A percentile compares a stretch with the other conserved stretches of the same genome.
Conservation (phyloP, 2,329 filamentous ascomycete species). For the Ophiobolus disseminans region DNA sequence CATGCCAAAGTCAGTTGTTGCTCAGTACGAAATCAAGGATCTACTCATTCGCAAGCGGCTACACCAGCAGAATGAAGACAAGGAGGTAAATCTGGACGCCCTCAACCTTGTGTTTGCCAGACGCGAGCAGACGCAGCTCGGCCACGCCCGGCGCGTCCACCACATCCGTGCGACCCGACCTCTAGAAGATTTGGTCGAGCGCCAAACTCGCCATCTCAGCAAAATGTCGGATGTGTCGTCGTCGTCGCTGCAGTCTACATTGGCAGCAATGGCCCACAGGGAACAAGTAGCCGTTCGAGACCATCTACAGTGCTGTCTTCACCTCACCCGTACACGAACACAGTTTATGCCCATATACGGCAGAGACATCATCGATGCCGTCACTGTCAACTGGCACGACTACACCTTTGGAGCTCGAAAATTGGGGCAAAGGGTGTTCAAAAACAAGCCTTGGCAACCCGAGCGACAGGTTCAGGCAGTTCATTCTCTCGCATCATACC, state of each 20-base stretch:
- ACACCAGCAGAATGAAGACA: slow-evolving; percentile 67
- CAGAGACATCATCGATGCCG: slow-evolving; percentile 74
- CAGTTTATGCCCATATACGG: slow-evolving; percentile 84
- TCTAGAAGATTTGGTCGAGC: slow-evolving; percentile 74
- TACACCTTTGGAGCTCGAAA: slow-evolving; percentile 45
- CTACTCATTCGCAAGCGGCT: slow-evolving; percentile 71
- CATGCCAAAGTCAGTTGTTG: slow-evolving; percentile 79
- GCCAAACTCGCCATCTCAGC: slow-evolving; percentile 67
- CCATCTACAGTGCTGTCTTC: slow-evolving; percentile 80
- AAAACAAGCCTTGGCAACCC: slow-evolving; percentile 11
- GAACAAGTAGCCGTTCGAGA: slow-evolving; percentile 71
- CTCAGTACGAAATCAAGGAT: slow-evolving; percentile 77
- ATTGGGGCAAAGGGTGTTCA: slow-evolving; percentile 47
- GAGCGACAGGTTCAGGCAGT: slow-evolving; percentile 12
- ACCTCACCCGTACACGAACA: slow-evolving; percentile 80
- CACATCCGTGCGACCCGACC: slow-evolving; percentile 69
- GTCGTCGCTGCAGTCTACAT: slow-evolving; percentile 71
- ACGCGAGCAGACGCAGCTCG: slow-evolving; percentile 67
- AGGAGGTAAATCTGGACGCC: slow-evolving; percentile 73
- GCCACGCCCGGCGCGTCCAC: slow-evolving; percentile 53
- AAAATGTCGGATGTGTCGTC: slow-evolving; percentile 59
- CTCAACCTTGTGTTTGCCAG: slow-evolving; percentile 78
- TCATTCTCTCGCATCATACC: slow-evolving; percentile 9
- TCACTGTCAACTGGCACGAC: slow-evolving; percentile 64
- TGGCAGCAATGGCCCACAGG: slow-evolving; percentile 72